Conservation (phyloP, 1,139 yeast genomes). For the Maudiozyma humilis region DNA sequence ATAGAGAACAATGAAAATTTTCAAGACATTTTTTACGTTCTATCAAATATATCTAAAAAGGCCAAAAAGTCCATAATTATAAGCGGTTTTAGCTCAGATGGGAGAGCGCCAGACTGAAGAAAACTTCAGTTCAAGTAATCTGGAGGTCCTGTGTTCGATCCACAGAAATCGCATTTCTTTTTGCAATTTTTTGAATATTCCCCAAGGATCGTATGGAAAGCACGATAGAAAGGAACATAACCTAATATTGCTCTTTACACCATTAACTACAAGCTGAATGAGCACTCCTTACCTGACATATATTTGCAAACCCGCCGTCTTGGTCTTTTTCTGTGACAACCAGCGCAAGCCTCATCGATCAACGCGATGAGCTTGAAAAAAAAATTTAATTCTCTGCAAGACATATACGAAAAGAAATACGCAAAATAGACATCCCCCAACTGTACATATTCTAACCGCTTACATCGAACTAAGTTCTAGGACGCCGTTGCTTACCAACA, state of each 20-base stretch:
- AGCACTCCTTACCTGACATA: no score
- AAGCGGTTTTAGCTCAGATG: constrained; percentile 9
- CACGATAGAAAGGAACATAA: no score
- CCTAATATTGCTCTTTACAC: no score
- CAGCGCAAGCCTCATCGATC: background rate
- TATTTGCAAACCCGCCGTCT: no score
- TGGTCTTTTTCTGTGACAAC: background rate
- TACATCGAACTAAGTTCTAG: no score
- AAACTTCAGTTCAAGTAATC: constrained; percentile 12
- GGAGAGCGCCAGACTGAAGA: constrained; percentile 12
- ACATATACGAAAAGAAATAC: background rate
- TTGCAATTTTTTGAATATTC: constrained; percentile 2
- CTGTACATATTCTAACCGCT: background rate
- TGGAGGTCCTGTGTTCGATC: constrained; percentile 80
- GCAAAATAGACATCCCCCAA: background rate
- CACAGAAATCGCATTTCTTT: constrained; percentile 65
- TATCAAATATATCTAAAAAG: no score
- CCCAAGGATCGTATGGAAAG: no score
- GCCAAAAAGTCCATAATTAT: no score
- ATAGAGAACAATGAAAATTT: no score
- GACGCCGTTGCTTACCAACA: no score
- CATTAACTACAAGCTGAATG: background rate
- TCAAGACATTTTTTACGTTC: no score
- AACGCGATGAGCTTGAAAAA: background rate
- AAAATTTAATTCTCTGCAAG: background rate